Conservation (phyloP, 2,329 filamentous ascomycete genomes). For the Cytospora mali region DNA sequence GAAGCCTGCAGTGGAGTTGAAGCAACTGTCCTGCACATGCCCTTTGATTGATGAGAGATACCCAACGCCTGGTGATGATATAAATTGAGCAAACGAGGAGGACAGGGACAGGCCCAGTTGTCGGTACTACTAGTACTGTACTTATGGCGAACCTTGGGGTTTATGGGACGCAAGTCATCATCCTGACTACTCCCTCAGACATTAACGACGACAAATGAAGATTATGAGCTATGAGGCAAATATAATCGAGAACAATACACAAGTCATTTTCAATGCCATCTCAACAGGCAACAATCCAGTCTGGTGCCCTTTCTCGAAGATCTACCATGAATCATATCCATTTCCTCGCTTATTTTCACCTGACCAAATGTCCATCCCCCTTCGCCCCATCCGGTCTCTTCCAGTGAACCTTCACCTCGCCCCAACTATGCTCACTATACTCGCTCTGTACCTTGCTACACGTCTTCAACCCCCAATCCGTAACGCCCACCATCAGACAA, state of each 20-base stretch:
- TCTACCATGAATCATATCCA: background rate
- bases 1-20: too few species aligned
- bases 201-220: background rate
- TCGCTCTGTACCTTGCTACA: slow-evolving; percentile 64
- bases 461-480: slow-evolving; percentile 66
- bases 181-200: background rate
- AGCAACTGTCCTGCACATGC: too few species aligned
- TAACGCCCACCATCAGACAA: slow-evolving; percentile 70
- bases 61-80: background rate
- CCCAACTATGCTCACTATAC: slow-evolving; percentile 85
- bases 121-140: background rate
- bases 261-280: background rate
- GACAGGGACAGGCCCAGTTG: background rate
- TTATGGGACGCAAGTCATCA: background rate
- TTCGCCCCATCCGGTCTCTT: slow-evolving; percentile 28
- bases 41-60: slow-evolving; percentile 13
- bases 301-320: background rate
- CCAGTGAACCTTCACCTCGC: slow-evolving; percentile 60
- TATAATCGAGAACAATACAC: background rate
- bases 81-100: background rate
- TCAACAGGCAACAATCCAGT: background rate
- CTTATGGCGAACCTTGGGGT: background rate
- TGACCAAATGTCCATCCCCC: slow-evolving; percentile 32
- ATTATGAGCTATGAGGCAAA: background rate
- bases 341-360: slow-evolving; percentile 4